Evolutionary conservation across 805 yeast species (phyloP).

Genomic region (Saccharomycopsis malanga): DNA sequence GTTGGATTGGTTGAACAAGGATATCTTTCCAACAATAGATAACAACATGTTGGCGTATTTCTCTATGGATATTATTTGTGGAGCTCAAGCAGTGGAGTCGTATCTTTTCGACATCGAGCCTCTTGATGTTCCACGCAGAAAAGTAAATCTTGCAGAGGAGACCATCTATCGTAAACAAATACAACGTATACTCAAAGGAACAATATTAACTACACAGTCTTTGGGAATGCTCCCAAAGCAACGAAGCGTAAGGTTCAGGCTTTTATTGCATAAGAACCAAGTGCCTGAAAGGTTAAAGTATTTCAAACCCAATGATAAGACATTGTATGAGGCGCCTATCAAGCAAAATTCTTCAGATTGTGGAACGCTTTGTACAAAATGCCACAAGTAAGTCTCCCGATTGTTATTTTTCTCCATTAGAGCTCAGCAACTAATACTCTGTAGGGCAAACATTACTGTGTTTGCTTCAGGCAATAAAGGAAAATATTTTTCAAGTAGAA

Average conservation of each 20-base stretch:
- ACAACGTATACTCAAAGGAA: not conserved
- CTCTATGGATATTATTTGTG: slow-evolving; percentile 35
- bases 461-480: too few species aligned
- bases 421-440: too few species aligned
- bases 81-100: not conserved
- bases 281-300: too few species aligned
- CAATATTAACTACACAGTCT: not conserved
- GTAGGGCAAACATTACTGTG: too few species aligned
- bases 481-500: too few species aligned
- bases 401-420: too few species aligned
- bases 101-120: not conserved
- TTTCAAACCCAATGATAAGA: too few species aligned
- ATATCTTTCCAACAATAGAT: slow-evolving; percentile 40
- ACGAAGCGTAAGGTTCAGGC: not conserved
- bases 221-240: not conserved
- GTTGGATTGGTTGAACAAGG: slow-evolving; percentile 47
- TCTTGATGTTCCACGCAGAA: not conserved
- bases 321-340: too few species aligned
- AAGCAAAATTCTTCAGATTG: too few species aligned
- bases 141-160: not conserved
- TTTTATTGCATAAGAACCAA: too few species aligned
- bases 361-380: too few species aligned
- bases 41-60: slow-evolving; percentile 37
- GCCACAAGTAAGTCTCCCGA: too few species aligned
- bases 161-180: not conserved